Evolutionary conservation across 805 yeast species (phyloP).

Genomic region (Barnettozyma salicaria): DNA sequence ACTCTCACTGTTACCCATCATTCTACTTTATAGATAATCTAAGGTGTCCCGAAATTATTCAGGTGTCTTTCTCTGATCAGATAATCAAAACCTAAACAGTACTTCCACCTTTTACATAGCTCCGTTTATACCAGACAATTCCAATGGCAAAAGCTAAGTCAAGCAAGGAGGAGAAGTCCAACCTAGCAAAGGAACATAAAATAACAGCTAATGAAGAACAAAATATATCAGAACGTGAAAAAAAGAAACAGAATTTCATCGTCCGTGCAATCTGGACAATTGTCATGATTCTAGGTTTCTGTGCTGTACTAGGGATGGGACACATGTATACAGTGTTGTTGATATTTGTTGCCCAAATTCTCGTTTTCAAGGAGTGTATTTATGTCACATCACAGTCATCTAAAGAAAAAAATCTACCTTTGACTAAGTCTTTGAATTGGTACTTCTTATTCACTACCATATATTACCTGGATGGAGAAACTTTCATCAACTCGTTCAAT

Average conservation of each 20-base stretch:
- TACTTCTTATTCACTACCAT: conserved; percentile 83
- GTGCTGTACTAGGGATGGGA: conserved; percentile 70
- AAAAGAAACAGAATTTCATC: conserved; percentile 75
- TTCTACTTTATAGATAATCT: too few relatives aligned
- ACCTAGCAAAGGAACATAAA: not conserved
- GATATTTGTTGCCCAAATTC: conserved; percentile 67
- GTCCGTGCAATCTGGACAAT: conserved; percentile 91
- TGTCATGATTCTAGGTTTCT: conserved; percentile 78
- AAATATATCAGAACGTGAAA: conserved; percentile 30
- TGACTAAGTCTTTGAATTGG: conserved; percentile 85
- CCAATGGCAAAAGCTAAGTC: not conserved
- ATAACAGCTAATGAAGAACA: not conserved
- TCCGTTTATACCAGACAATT: too few relatives aligned
- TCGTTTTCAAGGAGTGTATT: conserved; percentile 89
- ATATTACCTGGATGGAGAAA: conserved; percentile 84
- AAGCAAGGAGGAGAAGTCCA: not conserved
- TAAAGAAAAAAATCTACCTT: conserved; percentile 73
- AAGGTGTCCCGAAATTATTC: too few relatives aligned
- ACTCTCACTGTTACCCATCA: too few relatives aligned
- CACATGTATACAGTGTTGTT: conserved; percentile 73
- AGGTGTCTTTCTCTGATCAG: not conserved
- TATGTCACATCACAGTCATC: conserved; percentile 77
- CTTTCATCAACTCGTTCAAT: conserved; percentile 62
- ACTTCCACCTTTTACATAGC: not conserved
- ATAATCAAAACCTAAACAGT: not conserved